Conservation (phyloP, 2,329 filamentous ascomycete species). For the Cryoendolithus antarcticus region DNA sequence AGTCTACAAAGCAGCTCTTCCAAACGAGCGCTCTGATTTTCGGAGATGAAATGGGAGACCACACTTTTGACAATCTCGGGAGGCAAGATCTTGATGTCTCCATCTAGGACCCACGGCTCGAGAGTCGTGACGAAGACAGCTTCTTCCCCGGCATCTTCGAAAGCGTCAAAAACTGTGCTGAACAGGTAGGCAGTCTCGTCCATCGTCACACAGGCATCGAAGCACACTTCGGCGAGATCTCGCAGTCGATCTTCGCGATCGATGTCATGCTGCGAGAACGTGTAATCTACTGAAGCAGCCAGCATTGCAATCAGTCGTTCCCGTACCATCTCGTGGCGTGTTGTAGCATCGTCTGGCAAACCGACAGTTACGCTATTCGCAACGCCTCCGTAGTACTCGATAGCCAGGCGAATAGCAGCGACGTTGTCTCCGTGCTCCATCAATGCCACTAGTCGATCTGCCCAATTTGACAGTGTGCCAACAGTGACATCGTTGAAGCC, state of each 20-base stretch:
- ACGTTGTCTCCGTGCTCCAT: slow-evolving; percentile 98
- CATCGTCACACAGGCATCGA: slow-evolving; percentile 69
- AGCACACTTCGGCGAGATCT: slow-evolving; percentile 71
- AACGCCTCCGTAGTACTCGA: slow-evolving; percentile 80
- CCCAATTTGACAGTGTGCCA: slow-evolving; percentile 91
- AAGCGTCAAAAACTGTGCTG: slow-evolving; percentile 80
- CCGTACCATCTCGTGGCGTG: slow-evolving; percentile 69
- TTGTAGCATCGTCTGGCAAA: slow-evolving; percentile 65
- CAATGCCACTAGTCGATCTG: slow-evolving; percentile 78
- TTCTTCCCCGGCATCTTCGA: slow-evolving; percentile 61
- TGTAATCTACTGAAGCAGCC: slow-evolving; percentile 78
- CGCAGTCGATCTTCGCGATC: slow-evolving; percentile 49
- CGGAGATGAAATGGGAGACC: slow-evolving; percentile 66
- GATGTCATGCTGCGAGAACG: slow-evolving; percentile 53
- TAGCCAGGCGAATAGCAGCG: slow-evolving; percentile 77
- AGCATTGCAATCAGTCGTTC: slow-evolving; percentile 92
- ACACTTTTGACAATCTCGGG: slow-evolving; percentile 76
- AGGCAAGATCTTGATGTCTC: slow-evolving; percentile 61
- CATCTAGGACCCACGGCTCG: slow-evolving; percentile 76
- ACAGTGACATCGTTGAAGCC: slow-evolving; percentile 91
- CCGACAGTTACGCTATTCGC: slow-evolving; percentile 92
- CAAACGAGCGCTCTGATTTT: slow-evolving; percentile 62
- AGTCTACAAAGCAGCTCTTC: slow-evolving; percentile 94
- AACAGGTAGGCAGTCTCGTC: slow-evolving; percentile 74
- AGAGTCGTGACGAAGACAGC: slow-evolving; percentile 77